Percentiles rank a stretch among this genome's conserved stretches.
Evolutionary conservation across 2,329 filamentous ascomycete genomes (phyloP).

Genomic region (Colletotrichum chlorophyti): DNA sequence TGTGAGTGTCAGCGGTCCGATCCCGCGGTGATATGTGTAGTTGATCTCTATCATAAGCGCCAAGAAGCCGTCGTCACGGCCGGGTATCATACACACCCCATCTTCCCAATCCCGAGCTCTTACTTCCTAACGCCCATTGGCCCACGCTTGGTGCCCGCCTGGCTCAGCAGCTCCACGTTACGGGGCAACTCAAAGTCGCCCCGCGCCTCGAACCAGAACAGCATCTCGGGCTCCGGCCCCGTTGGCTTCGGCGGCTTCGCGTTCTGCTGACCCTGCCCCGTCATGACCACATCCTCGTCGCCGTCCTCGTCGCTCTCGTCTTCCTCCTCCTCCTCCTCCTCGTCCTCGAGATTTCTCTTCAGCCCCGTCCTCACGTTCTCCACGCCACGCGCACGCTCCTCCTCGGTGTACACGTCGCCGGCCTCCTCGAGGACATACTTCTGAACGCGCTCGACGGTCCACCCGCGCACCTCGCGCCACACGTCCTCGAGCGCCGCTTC

Average conservation of each 20-base stretch:
- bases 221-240: slow-evolving; percentile 52
- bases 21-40: too few species aligned
- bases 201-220: slow-evolving; percentile 53
- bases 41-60: neutral
- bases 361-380: slow-evolving; percentile 78
- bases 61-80: slow-evolving; percentile 7
- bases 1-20: too few species aligned
- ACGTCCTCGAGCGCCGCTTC: slow-evolving; percentile 55
- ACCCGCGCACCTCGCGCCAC: slow-evolving; percentile 57
- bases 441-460: slow-evolving; percentile 48
- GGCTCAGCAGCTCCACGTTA: slow-evolving; percentile 52
- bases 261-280: slow-evolving; percentile 36
- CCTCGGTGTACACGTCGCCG: slow-evolving; percentile 72
- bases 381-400: slow-evolving; percentile 70
- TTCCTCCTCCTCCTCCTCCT: slow-evolving; percentile 62
- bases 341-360: slow-evolving; percentile 58
- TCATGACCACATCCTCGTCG: slow-evolving; percentile 50
- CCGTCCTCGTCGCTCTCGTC: slow-evolving; percentile 64
- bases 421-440: slow-evolving; percentile 52
- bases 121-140: slow-evolving; percentile 7
- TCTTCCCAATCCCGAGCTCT: neutral
- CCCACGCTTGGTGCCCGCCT: slow-evolving; percentile 33
- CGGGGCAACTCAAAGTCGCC: slow-evolving; percentile 53
- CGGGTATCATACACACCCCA: slow-evolving; percentile 32
- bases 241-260: slow-evolving; percentile 33